Evolutionary conservation across 2,329 filamentous ascomycete genomes (phyloP).

Genomic region (Didymella glomerata): DNA sequence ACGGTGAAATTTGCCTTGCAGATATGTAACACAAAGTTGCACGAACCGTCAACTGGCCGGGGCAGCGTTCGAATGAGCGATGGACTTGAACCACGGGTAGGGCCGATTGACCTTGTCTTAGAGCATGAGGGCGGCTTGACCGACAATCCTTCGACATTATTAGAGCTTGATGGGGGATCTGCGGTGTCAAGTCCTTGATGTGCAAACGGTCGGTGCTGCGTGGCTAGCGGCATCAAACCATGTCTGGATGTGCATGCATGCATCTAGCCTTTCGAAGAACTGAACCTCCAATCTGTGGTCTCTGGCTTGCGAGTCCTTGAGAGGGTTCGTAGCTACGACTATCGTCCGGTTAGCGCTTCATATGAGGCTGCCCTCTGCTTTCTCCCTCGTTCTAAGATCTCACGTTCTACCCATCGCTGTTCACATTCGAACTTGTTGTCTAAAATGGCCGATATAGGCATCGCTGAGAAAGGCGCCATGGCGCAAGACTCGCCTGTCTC

Average conservation of each 20-base stretch:
- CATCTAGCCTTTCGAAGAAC: background rate
- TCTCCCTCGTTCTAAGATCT: background rate
- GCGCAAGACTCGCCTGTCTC: constrained; percentile 20
- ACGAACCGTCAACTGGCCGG: background rate
- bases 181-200: background rate
- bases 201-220: background rate
- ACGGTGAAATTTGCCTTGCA: background rate
- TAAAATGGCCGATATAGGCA: constrained; percentile 11
- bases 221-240: background rate
- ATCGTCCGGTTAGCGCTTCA: background rate
- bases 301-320: background rate
- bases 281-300: background rate
- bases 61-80: background rate
- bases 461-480: constrained; percentile 23
- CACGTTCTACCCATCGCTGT: background rate
- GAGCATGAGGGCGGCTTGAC: background rate
- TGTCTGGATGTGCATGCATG: background rate
- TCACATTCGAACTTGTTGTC: background rate
- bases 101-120: constrained; percentile 4
- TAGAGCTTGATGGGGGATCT: background rate
- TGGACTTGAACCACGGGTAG: background rate
- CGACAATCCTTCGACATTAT: background rate
- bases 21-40: constrained; percentile 1
- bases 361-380: background rate
- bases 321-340: background rate